phyloP scores from a whole-genome alignment of 2,329 filamentous ascomycete genomes.

The Keithomyces neogunnii region DNA sequence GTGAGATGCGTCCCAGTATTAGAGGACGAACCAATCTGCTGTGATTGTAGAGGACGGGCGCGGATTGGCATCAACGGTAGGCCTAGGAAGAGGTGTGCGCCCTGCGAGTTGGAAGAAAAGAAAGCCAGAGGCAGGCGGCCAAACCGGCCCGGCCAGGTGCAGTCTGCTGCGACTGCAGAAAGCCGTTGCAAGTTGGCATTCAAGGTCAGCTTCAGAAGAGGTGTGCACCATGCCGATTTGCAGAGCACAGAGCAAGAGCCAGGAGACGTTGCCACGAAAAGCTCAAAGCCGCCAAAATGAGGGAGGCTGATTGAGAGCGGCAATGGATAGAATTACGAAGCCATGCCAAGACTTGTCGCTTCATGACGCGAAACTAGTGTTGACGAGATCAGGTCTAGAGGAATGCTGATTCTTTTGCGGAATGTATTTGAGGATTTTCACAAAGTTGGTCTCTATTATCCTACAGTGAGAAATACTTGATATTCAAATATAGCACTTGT shows the following conservation, averaged over 20 bases:
- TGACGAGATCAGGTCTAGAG: slow-evolving; percentile 9
- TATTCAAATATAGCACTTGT: slow-evolving; percentile 10
- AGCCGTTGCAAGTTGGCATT: neutral
- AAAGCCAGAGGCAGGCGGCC: neutral
- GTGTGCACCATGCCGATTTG: no score
- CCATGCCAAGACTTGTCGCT: slow-evolving; percentile 1
- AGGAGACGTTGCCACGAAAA: slow-evolving; percentile 5
- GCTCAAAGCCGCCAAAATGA: slow-evolving; percentile 7
- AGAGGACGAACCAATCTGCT: neutral
- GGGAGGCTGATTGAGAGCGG: neutral
- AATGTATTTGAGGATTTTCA: slow-evolving; percentile 6
- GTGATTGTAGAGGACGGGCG: neutral
- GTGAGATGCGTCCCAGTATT: no score
- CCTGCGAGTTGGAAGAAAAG: neutral
- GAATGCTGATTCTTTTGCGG: slow-evolving; percentile 10
- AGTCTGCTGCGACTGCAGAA: neutral
- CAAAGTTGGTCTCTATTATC: slow-evolving; percentile 8
- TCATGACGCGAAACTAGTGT: slow-evolving; percentile 5
- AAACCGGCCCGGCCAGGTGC: neutral
- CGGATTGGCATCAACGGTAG: neutral
- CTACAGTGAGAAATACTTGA: slow-evolving; percentile 7
- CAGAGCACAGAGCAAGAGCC: neutral
- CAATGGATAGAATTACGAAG: neutral
- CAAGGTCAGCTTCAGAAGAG: neutral
- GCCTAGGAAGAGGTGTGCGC: no score